Percentiles rank a stretch among this genome's conserved stretches.
These are phyloP conservation scores for Eucalyptus decipiens DNA, from an alignment of 345 rosid species.

Conservation along the genomic window DNA sequence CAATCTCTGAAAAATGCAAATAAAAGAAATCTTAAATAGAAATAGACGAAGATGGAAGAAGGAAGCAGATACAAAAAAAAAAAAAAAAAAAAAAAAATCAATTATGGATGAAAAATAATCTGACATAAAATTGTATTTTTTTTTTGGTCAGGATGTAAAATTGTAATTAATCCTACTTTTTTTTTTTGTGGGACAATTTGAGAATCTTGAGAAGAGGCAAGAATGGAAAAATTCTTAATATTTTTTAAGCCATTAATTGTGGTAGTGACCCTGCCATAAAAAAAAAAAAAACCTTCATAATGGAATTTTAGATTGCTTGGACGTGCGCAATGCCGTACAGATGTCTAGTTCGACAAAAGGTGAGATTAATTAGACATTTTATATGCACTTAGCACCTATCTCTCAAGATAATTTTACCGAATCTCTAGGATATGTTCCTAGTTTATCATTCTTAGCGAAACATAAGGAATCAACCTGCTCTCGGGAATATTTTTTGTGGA, in stretches of 20 bases:
- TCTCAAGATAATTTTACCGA: background rate
- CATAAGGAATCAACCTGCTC: background rate
- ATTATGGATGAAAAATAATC: background rate
- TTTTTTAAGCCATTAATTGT: background rate
- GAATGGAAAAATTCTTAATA: background rate
- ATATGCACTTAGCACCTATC: background rate
- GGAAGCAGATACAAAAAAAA: background rate
- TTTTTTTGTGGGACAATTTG: background rate
- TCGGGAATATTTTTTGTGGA: background rate
- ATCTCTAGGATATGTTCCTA: background rate
- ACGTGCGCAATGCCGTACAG: background rate
- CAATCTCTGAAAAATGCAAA: background rate
- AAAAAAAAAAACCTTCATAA: background rate
- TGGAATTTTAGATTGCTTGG: background rate
- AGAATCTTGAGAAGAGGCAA: background rate
- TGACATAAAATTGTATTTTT: background rate
- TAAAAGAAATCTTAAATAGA: background rate
- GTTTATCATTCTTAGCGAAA: background rate
- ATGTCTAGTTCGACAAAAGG: background rate
- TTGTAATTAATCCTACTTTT: background rate
- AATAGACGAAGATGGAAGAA: background rate
- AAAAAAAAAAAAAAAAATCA: no score
- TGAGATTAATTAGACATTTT: background rate
- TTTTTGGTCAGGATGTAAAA: no score
- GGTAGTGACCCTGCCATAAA: background rate